These are phyloP conservation scores for Hypoxylon fragiforme DNA, from an alignment of 495 filamentous ascomycete species.

Conservation along the genomic window DNA sequence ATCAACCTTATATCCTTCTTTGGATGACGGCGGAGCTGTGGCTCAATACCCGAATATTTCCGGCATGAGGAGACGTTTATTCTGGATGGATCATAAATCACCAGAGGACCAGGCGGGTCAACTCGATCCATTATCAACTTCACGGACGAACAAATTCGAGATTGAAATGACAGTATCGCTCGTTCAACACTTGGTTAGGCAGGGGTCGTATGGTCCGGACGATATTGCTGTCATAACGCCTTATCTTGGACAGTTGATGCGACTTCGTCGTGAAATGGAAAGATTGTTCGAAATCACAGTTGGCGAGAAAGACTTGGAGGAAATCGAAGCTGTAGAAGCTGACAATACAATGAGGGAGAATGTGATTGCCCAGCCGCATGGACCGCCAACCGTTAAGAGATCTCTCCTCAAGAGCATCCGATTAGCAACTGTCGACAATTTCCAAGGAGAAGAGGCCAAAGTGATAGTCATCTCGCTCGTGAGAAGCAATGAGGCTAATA, in stretches of 20 bases:
- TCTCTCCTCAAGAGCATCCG: slow-evolving; percentile 63
- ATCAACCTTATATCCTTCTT: slow-evolving; percentile 63
- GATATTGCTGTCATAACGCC: slow-evolving; percentile 84
- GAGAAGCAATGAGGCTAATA: slow-evolving; percentile 64
- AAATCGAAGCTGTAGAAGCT: slow-evolving; percentile 57
- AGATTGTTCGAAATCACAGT: slow-evolving; percentile 63
- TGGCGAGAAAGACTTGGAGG: slow-evolving; percentile 67
- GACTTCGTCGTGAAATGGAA: slow-evolving; percentile 56
- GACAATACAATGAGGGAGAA: slow-evolving; percentile 29
- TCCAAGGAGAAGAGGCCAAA: slow-evolving; percentile 82
- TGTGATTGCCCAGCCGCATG: slow-evolving; percentile 14
- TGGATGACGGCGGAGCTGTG: slow-evolving; percentile 62
- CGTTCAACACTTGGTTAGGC: slow-evolving; percentile 71
- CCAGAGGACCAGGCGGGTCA: slow-evolving; percentile 54
- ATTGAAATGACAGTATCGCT: slow-evolving; percentile 66
- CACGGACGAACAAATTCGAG: slow-evolving; percentile 70
- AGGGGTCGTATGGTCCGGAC: slow-evolving; percentile 62
- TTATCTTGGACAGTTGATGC: slow-evolving; percentile 72
- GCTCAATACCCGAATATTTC: slow-evolving; percentile 58
- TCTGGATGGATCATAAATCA: slow-evolving; percentile 72
- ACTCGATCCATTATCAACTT: slow-evolving; percentile 52
- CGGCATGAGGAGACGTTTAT: slow-evolving; percentile 68
- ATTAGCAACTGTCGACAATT: slow-evolving; percentile 85
- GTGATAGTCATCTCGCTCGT: slow-evolving; percentile 83
- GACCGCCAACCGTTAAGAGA: slow-evolving; percentile 42